Percentiles rank a stretch among this genome's conserved stretches.
phyloP scores from a whole-genome alignment of 352 stramenopile genomes.

The Halophytophthora polymorphica region DNA sequence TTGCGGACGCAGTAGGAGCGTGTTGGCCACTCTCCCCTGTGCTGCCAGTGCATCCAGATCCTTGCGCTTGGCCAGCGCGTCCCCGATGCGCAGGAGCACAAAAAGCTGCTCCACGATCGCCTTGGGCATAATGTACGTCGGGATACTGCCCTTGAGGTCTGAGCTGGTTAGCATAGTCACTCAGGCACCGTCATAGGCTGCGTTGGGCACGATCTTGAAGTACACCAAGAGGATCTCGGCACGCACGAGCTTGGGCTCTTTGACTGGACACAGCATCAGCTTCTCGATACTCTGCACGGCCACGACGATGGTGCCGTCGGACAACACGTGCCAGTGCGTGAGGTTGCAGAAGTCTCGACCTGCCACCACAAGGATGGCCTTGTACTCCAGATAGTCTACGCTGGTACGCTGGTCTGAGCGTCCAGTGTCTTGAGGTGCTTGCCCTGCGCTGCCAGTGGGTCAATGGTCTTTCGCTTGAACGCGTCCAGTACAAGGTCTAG shows the following conservation, averaged over 20 bases:
- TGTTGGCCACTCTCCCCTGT: constrained; percentile 47
- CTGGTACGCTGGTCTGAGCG: constrained; percentile 51
- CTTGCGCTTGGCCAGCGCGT: constrained; percentile 53
- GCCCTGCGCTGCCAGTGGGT: constrained; percentile 48
- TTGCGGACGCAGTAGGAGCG: constrained; percentile 25
- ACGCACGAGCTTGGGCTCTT: constrained; percentile 69
- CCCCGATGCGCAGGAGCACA: constrained; percentile 51
- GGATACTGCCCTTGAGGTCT: constrained; percentile 71
- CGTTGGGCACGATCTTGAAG: constrained; percentile 66
- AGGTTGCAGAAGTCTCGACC: constrained; percentile 74
- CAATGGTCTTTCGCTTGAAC: constrained; percentile 44
- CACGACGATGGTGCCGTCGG: constrained; percentile 64
- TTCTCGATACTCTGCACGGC: constrained; percentile 68
- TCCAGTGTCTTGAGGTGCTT: constrained; percentile 42
- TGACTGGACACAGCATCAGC: constrained; percentile 43
- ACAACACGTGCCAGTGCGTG: constrained; percentile 62
- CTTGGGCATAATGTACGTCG: constrained; percentile 54
- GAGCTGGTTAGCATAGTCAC: constrained; percentile 72
- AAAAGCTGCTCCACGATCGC: constrained; percentile 63
- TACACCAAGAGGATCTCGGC: constrained; percentile 60
- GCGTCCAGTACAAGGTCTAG: constrained; percentile 50
- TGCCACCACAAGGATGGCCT: constrained; percentile 68
- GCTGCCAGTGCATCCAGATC: constrained; percentile 28
- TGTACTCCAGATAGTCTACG: constrained; percentile 76
- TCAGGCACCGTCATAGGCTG: constrained; percentile 42